Evolutionary conservation across 2,329 filamentous ascomycete genomes (phyloP), one percentile per base, ranked within the genome.

Genomic region (Fusarium pseudograminearum): DNA sequence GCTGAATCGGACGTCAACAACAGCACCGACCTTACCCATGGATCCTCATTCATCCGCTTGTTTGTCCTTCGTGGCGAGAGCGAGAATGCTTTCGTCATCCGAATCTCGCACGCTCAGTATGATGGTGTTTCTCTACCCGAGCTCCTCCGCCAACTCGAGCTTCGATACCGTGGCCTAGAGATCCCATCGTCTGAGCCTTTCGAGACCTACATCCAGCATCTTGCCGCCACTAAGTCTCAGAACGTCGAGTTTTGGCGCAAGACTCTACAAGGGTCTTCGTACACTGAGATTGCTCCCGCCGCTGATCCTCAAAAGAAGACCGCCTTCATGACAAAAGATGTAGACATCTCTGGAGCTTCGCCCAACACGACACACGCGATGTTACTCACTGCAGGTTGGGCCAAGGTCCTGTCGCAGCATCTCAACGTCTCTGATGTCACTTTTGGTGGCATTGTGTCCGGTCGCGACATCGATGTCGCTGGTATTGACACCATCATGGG

Each of bases 31-130:
- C 67, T 74, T 4, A n/a, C 28, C 5, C 55, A 65, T 2, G 72
- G 72, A 3, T 33, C 61, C 2, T 56, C 68, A 4, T 74, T 72
- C 48, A 56, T 74, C 5, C 69, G 61, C 5, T 59, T 74, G 1
- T 74, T 74, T 24, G 31, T 70, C 15, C 50, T 74, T 1, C 57
- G 54, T 5, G 70, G 72, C 0, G 52, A 58, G 5, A 59, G 24
- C 8, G 72, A 74, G 31, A 74, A 72, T 5, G 72, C 68, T 1
- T 57, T 74, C 9, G 71, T 74, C 63, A 74, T 74, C 12, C 72
- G 72, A 8, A 70, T 86, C 16, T 86, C 84, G 0, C 83, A 85
- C 65, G 83, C 83, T 1, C 83, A 85, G 66, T 85, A 85, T 52
- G 83, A 85, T 26, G 83, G 83, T 28, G 80, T 85, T 20, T 84